Conservation (phyloP, 1,139 yeast genomes). For the Eremothecium gossypii region DNA sequence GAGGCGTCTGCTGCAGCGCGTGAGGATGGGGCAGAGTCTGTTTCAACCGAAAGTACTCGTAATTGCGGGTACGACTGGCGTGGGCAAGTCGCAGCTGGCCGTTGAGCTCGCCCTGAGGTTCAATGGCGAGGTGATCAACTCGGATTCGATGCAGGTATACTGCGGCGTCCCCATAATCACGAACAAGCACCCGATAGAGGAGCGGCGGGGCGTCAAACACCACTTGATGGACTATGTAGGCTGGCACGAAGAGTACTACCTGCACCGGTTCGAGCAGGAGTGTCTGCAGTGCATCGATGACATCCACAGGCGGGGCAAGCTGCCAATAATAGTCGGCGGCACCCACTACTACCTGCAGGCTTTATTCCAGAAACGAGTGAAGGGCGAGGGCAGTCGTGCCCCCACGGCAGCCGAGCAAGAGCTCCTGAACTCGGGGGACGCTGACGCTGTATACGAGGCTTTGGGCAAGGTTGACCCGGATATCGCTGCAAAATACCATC, state of each 20-base stretch:
- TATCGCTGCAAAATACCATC: slow-evolving; percentile 78
- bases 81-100: slow-evolving; percentile 82
- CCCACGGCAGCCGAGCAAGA: slow-evolving; percentile 36
- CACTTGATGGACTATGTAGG: slow-evolving; percentile 78
- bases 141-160: slow-evolving; percentile 96
- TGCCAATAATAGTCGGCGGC: slow-evolving; percentile 91
- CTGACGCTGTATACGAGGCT: slow-evolving; percentile 39
- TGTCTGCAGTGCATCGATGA: slow-evolving; percentile 48
- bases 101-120: slow-evolving; percentile 70
- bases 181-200: slow-evolving; percentile 79
- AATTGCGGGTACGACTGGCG: slow-evolving; percentile 95
- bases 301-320: slow-evolving; percentile 58
- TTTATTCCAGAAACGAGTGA: slow-evolving; percentile 41
- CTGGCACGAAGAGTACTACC: slow-evolving; percentile 75
- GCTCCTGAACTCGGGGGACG: slow-evolving; percentile 49
- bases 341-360: slow-evolving; percentile 87
- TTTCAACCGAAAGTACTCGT: slow-evolving; percentile 39
- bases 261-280: slow-evolving; percentile 72
- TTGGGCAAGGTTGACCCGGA: slow-evolving; percentile 55
- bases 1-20: too few relatives aligned
- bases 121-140: slow-evolving; percentile 87
- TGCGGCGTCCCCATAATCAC: slow-evolving; percentile 65
- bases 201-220: slow-evolving; percentile 66
- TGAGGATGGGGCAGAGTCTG: too few relatives aligned
- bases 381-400: slow-evolving; percentile 14